Conservation (phyloP, 768 basidiomycete genomes). For the Calocybe indica region DNA sequence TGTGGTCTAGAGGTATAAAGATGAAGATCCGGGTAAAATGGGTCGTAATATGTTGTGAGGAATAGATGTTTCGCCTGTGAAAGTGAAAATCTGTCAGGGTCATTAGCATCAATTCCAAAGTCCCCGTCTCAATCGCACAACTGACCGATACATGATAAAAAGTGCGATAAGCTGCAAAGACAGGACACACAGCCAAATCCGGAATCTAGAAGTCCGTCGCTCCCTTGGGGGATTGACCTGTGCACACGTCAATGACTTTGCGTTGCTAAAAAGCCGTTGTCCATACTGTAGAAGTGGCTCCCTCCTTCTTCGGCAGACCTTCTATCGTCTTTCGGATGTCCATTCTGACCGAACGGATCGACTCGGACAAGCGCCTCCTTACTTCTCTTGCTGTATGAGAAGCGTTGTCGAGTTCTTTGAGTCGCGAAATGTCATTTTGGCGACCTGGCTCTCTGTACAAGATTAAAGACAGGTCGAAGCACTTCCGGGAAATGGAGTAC, state of each 20-base stretch:
- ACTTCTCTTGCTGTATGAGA: conserved; percentile 28
- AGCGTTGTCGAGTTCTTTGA: conserved; percentile 8
- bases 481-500: conserved; percentile 26
- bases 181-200: conserved; percentile 9
- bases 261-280: no score
- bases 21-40: conserved; percentile 69
- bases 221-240: no score
- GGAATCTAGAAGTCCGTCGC: no score
- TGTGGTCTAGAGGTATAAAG: conserved; percentile 41
- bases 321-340: conserved; percentile 27
- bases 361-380: conserved; percentile 35
- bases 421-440: conserved; percentile 27
- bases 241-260: no score
- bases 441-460: conserved; percentile 31
- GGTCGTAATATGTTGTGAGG: conserved; percentile 73
- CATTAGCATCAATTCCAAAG: conserved; percentile 1
- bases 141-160: conserved; percentile 55
- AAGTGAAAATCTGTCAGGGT: conserved; percentile 34
- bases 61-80: conserved; percentile 50
- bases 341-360: conserved; percentile 34
- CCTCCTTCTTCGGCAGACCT: no score
- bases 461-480: conserved; percentile 4
- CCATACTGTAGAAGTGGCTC: no score
- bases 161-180: conserved; percentile 40
- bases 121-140: neutral